Base-by-base conservation (phyloP, 176 grass and related monocot species). In the Avena insularis region DNA sequence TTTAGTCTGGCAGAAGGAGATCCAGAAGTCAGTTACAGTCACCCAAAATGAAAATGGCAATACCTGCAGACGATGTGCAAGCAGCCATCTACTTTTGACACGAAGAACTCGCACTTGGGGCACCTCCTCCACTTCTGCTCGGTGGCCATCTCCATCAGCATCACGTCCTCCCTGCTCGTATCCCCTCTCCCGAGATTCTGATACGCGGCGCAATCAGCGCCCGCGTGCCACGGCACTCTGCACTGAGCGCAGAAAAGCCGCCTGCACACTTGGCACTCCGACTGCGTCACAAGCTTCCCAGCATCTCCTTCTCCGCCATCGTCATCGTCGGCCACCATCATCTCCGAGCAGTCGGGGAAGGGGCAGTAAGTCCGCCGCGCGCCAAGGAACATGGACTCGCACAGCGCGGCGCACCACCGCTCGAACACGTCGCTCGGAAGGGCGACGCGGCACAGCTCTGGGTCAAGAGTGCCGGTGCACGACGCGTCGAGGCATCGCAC, bases 11-110 rank as follows among this genome's bases (percentile, higher is more conserved):
- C 23, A 64, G 23, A 64, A 64, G 61, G 61, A 13, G 61, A 62
- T 27, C 60, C n/a, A 23, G 3, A 4, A 9, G 7, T 61, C 16
- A 56, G 53, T 55, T 61, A 40, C 4, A 13, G 35, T n/a, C 64
- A 20, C 16, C 9, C 36, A 20, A 43, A n/a, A 20, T 45, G 68
- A 0, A 71, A 45, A 21, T 3, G 9, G 69, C 38, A 12, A 46
- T 20, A 97, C 95, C 95, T 94, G 93, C 95, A 98, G 16, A 47
- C 85, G 21, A 98, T 92, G 77, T 91, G 93, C 54, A 90, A 54
- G 80, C 93, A 98, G 48, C 91, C 91, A 1, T 17, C 6, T 3
- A 49, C 74, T 81, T 89, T 88, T 53, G 80, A 87, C 1, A 95
- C 89, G 45, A 81, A 95, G 79, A 87, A 95, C 80, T 75, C 77